These are phyloP conservation scores for Gentiana macrophylla DNA, from an alignment of 257 asterid genomes.

Conservation along the genomic window DNA sequence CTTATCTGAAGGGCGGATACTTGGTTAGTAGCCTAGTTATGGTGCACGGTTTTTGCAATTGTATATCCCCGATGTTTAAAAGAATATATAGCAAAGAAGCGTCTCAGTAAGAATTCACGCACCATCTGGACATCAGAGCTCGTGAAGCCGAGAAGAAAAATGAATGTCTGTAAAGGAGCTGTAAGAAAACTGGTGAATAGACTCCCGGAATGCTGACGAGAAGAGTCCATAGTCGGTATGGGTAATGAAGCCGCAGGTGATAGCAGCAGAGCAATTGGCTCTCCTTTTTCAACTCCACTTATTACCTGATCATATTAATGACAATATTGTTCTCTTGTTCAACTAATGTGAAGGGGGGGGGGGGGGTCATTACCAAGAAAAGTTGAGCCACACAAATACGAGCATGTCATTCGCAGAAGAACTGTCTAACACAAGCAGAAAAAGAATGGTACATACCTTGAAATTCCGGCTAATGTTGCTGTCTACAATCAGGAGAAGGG, in stretches of 20 bases:
- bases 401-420: too few relatives aligned
- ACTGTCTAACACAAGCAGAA: neutral
- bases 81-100: too few relatives aligned
- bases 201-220: constrained; percentile 74
- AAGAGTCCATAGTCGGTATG: constrained; percentile 43
- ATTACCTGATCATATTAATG: constrained; percentile 41
- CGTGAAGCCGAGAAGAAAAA: constrained; percentile 63
- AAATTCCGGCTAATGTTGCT: constrained; percentile 75
- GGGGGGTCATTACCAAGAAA: too few relatives aligned
- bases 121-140: constrained; percentile 78
- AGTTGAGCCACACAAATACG: too few relatives aligned
- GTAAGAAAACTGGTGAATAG: constrained; percentile 81
- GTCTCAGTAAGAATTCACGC: neutral
- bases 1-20: too few relatives aligned
- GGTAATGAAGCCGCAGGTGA: constrained; percentile 68
- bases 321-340: neutral
- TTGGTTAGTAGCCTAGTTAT: too few relatives aligned
- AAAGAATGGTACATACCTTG: constrained; percentile 41
- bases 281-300: constrained; percentile 88
- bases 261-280: constrained; percentile 75
- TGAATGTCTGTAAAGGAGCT: constrained; percentile 74
- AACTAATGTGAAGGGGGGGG: too few relatives aligned
- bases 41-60: too few relatives aligned
- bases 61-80: too few relatives aligned
- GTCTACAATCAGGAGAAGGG: constrained; percentile 78